Conservation (phyloP, 805 yeast genomes). For the Candida sonorensis region DNA sequence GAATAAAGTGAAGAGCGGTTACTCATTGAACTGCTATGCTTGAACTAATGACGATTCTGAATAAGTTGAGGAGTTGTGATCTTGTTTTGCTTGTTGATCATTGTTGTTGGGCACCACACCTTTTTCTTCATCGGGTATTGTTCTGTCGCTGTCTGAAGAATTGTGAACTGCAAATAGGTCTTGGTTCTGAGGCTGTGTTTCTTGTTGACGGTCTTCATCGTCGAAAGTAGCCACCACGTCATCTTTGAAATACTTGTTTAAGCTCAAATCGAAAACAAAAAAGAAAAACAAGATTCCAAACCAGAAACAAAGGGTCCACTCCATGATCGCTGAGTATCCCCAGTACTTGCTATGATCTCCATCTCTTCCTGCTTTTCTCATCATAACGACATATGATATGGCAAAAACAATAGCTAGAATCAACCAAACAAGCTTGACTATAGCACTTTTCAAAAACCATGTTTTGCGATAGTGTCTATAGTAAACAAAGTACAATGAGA, state of each 20-base stretch:
- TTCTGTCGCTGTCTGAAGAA: no score
- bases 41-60: no score
- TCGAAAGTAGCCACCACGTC: constrained; percentile 4
- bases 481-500: constrained; percentile 35
- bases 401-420: constrained; percentile 61
- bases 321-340: constrained; percentile 58
- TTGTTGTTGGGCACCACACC: no score
- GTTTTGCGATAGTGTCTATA: constrained; percentile 15
- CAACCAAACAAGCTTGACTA: constrained; percentile 60
- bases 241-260: constrained; percentile 12
- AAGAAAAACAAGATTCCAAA: constrained; percentile 64
- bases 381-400: constrained; percentile 48
- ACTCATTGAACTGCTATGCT: no score
- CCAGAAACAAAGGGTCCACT: constrained; percentile 85
- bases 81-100: no score
- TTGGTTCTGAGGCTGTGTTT: no score
- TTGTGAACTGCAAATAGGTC: no score
- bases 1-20: no score
- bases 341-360: constrained; percentile 29
- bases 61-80: no score
- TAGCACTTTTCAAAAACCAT: constrained; percentile 36
- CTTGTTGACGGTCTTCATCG: constrained; percentile 1
- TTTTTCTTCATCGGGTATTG: no score
- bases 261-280: constrained; percentile 57
- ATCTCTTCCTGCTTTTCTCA: constrained; percentile 12